A percentile compares a stretch with the other conserved stretches of the same genome.
phyloP scores from a whole-genome alignment of 441 rosid species.

The Pelargonium australe region DNA sequence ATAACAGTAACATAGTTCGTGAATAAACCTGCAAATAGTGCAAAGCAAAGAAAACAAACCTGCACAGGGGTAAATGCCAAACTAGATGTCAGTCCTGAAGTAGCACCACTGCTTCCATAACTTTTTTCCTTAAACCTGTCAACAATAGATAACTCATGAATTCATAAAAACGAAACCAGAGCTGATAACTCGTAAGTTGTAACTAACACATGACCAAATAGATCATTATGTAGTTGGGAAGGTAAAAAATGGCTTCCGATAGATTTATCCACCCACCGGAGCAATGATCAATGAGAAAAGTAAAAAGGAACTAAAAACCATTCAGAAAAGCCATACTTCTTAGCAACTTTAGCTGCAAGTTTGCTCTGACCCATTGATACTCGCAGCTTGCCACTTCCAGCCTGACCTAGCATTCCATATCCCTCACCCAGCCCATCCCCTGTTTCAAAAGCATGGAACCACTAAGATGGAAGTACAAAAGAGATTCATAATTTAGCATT shows the following conservation, averaged over 20 bases:
- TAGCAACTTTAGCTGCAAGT: constrained; percentile 85
- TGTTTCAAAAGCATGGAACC: constrained; percentile 26
- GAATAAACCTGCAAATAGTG: neutral
- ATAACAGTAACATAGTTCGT: neutral
- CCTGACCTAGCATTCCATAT: constrained; percentile 99
- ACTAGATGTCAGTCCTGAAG: constrained; percentile 91
- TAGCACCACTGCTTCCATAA: constrained; percentile 30
- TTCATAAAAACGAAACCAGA: too few relatives aligned
- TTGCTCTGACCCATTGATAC: constrained; percentile 58
- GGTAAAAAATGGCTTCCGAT: too few relatives aligned
- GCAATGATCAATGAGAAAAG: neutral
- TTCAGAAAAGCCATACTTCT: constrained; percentile 42
- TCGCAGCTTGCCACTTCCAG: constrained; percentile 95
- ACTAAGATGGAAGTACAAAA: constrained; percentile 7
- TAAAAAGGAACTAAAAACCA: neutral
- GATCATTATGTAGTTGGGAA: too few relatives aligned
- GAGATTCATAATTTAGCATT: too few relatives aligned
- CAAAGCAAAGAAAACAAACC: constrained; percentile 29
- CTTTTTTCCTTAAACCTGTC: too few relatives aligned
- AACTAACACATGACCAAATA: too few relatives aligned
- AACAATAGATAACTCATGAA: too few relatives aligned
- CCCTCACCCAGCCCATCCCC: constrained; percentile 99
- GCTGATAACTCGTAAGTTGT: too few relatives aligned
- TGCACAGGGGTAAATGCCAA: constrained; percentile 93
- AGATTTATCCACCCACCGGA: neutral